Conservation (phyloP, 306 rosid species). For the Ceratonia siliqua region DNA sequence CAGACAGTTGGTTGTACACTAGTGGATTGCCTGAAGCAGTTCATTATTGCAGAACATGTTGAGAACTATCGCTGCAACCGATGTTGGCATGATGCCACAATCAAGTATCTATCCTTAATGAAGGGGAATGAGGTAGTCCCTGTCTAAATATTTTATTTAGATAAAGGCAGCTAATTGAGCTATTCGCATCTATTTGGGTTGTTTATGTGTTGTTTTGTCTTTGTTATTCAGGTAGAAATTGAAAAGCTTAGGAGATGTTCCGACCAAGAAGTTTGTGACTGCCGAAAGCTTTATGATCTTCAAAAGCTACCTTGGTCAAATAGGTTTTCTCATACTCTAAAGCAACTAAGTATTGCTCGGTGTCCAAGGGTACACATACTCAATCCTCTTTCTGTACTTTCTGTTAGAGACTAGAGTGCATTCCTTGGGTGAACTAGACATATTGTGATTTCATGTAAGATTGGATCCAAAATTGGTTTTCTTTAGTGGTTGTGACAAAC, state of each 20-base stretch:
- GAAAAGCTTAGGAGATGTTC: constrained; percentile 67
- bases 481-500: neutral
- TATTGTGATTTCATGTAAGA: neutral
- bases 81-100: constrained; percentile 88
- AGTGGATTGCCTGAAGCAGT: constrained; percentile 81
- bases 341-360: constrained; percentile 84
- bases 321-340: constrained; percentile 62
- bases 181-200: too few species aligned
- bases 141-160: constrained; percentile 17
- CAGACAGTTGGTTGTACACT: constrained; percentile 65
- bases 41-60: constrained; percentile 74
- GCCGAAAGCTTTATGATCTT: constrained; percentile 47
- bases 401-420: neutral
- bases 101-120: constrained; percentile 64
- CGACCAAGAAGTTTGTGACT: constrained; percentile 65
- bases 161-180: constrained; percentile 16
- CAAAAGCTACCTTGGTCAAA: constrained; percentile 80
- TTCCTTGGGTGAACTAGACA: constrained; percentile 18
- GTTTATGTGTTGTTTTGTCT: constrained; percentile 29
- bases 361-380: constrained; percentile 69
- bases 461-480: neutral
- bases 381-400: constrained; percentile 18
- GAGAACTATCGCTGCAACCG: constrained; percentile 77
- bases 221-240: constrained; percentile 60
- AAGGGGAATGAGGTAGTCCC: constrained; percentile 65